phyloP scores from a whole-genome alignment of 768 basidiomycete species.

The Tricholoma sp. region DNA sequence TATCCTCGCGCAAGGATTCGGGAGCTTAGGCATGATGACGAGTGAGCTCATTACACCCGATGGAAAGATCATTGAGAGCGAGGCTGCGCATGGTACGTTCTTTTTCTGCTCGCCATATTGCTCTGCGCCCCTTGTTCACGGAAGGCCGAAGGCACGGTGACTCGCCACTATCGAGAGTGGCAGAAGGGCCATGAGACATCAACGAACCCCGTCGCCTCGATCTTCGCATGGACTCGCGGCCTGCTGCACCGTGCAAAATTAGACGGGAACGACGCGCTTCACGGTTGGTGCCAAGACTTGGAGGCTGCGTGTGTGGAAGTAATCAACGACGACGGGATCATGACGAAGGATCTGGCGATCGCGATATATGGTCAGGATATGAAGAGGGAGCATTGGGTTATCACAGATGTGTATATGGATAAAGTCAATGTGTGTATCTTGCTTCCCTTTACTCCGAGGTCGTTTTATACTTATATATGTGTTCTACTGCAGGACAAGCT shows the following conservation, averaged over 20 bases:
- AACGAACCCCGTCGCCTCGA: conserved; percentile 97
- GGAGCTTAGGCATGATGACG: conserved; percentile 97
- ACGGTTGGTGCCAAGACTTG: conserved; percentile 69
- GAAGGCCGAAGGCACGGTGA: conserved; percentile 64
- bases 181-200: conserved; percentile 98
- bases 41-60: conserved; percentile 93
- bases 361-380: conserved; percentile 89
- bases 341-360: conserved; percentile 97
- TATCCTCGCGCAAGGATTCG: conserved; percentile 97
- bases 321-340: conserved; percentile 84
- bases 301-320: conserved; percentile 88
- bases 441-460: neutral
- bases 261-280: conserved; percentile 73
- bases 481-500: conserved; percentile 33
- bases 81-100: conserved; percentile 91
- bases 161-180: conserved; percentile 94
- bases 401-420: conserved; percentile 92
- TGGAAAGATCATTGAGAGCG: conserved; percentile 86
- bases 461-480: neutral
- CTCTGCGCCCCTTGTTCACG: neutral
- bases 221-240: conserved; percentile 98
- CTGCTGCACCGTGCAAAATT: conserved; percentile 90
- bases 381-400: conserved; percentile 96
- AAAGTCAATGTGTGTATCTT: conserved; percentile 70
- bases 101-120: conserved; percentile 1